Base-by-base conservation (phyloP, 2,329 filamentous ascomycete genomes). In the Diaporthe citri region DNA sequence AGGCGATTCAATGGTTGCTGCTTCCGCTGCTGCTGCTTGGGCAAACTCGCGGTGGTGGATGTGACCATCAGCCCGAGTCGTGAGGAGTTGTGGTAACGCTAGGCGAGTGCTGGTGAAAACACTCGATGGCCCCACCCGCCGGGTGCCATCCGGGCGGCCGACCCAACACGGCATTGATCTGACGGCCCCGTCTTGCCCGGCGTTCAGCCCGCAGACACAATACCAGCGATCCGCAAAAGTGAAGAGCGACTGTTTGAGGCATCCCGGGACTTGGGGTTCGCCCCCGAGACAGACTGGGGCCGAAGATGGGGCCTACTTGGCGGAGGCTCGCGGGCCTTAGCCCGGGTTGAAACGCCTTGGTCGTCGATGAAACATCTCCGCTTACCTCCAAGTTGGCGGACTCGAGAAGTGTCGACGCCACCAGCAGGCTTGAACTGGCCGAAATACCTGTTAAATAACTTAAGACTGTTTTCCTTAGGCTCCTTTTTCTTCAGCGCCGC, bases 341-440 rank as follows among this genome's bases (percentile, higher is more conserved):
- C 64, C 64, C 46, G 64, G 22, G 64, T 67, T 67, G 64, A 67
- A 67, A 67, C 64, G 46, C 31, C 46, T 67, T 52, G 64, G 64
- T 67, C 46, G 64, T 67, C 64, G 64, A 67, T 67, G 64, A 67
- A 67, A 67, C 64, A 67, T 39, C 46, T 52, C 48, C 46, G 64
- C 64, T 67, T 67, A 67, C 64, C 64, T 67, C 64, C 64, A 52
- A 52, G 64, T 22, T 67, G 64, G 46, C 22, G 64, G 46, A 15
- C 46, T 52, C 46, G 34, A 67, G 4, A n/a, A 52, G 46, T 7
- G n/a, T 67, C 22, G 31, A 52, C 13, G 46, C 46, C 31, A 51
- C 4, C 43, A 39, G 46, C 43, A 51, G 25, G 31, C 43, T 39
- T 67, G 46, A 39, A n/a, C 8, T 28, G 64, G 22, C 12, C 22